These are phyloP conservation scores for barrel medic (Medicago truncatula) DNA, from an alignment of 306 rosid genomes.

Conservation along the genomic window DNA sequence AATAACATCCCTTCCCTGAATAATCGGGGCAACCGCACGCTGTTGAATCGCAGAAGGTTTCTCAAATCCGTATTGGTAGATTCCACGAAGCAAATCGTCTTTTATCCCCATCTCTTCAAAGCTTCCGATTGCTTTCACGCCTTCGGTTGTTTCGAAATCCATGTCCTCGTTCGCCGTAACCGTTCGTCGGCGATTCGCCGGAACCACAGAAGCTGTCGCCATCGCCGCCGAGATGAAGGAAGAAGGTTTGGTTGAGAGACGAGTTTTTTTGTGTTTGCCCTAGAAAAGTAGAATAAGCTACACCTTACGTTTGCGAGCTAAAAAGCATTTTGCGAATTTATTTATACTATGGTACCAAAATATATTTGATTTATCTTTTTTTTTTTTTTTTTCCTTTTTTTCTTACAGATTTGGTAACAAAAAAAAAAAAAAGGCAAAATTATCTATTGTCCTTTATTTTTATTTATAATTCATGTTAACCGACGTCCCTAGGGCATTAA, in stretches of 20 bases:
- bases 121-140: slow-evolving; percentile 74
- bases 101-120: slow-evolving; percentile 95
- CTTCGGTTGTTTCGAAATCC: slow-evolving; percentile 90
- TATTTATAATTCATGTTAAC: too few relatives aligned
- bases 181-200: slow-evolving; percentile 66
- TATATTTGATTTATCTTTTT: too few relatives aligned
- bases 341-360: background rate
- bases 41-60: slow-evolving; percentile 99
- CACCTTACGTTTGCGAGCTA: background rate
- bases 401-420: too few relatives aligned
- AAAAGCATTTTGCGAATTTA: background rate
- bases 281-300: background rate
- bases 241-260: background rate
- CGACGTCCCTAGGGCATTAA: too few relatives aligned
- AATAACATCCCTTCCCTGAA: slow-evolving; percentile 93
- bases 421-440: too few relatives aligned
- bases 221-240: background rate
- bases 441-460: too few relatives aligned
- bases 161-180: slow-evolving; percentile 60
- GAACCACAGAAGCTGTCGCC: slow-evolving; percentile 74
- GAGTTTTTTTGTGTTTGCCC: background rate
- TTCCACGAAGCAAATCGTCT: slow-evolving; percentile 88
- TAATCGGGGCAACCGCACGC: slow-evolving; percentile 89
- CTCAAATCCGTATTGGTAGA: slow-evolving; percentile 90
- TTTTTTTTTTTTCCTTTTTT: too few relatives aligned